Evolutionary conservation across 2,329 filamentous ascomycete genomes (phyloP), one percentile per base, ranked within the genome.

Genomic region (Fusarium dimerum): DNA sequence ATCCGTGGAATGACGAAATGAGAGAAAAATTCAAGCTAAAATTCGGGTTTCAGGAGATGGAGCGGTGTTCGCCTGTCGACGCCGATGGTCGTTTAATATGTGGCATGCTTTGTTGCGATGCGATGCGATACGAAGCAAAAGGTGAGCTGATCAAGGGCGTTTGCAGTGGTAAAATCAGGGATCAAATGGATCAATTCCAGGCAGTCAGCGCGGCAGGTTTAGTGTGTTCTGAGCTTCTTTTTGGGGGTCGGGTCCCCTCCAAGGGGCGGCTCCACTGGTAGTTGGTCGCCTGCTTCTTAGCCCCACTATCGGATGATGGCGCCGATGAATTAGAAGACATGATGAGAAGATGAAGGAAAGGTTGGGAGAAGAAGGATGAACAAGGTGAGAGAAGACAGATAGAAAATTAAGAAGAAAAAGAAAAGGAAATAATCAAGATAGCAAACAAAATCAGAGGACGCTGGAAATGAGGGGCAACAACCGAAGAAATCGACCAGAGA

Each of bases 251-350:
- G 20, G 20, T 26, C 20, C 20, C 20, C 7, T 7, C 7, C 4
- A 26, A 7, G 20, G 47, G 51, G 32, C 46, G 57, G 52, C 52
- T 61, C 63, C 63, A 66, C 63, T 58, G 29, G 47, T 50, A 50
- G 20, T 26, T 26, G 50, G 60, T 66, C 60, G 61, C 61, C 63
- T 66, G 63, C 63, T 36, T 66, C 43, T 56, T 58, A 58, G 61
- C 63, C 61, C 63, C 63, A 66, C 63, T 62, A 62, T 66, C 63
- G 58, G 56, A 66, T 66, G 63, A 62, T 66, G 61, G 50, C 43
- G 55, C 50, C 56, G 45, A 47, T 50, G 50, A 54, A 58, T 53
- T 57, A 63, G 58, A 56, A 61, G 40, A 26, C 29, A 45, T 38
- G 51, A 45, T 15, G 45, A 52, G 62, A 55, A 56, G 61, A 45